A percentile compares a stretch with the other conserved stretches of the same genome.
Evolutionary conservation across 2,329 filamentous ascomycete genomes (phyloP).

Genomic region (Scopulariopsis brevicaulis): DNA sequence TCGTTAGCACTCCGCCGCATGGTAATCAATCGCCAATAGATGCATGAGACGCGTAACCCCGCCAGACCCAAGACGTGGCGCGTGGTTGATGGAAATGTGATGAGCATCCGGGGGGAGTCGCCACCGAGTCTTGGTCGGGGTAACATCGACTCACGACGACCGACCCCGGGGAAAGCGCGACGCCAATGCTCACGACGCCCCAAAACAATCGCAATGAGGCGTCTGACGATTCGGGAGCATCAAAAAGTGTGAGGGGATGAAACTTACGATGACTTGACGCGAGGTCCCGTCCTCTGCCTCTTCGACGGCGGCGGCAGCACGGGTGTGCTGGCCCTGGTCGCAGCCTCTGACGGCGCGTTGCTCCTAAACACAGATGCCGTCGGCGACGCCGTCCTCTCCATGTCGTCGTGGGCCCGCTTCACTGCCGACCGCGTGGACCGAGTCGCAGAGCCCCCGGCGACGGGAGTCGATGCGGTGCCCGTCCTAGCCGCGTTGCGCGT

Average conservation of each 20-base stretch:
- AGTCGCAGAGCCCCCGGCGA: conserved; percentile 18
- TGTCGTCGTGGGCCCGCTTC: conserved; percentile 44
- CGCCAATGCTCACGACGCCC: neutral
- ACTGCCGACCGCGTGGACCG: conserved; percentile 35
- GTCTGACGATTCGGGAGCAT: neutral
- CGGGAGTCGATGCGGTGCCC: neutral
- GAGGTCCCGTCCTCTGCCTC: conserved; percentile 48
- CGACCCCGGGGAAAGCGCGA: neutral
- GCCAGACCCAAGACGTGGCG: neutral
- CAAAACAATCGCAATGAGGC: neutral
- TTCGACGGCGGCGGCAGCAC: conserved; percentile 42
- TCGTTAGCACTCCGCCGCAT: conserved; percentile 9
- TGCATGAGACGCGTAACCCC: neutral
- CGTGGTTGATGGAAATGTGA: neutral
- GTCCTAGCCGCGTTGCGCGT: conserved; percentile 2
- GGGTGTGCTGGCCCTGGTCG: conserved; percentile 51
- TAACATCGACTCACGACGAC: neutral
- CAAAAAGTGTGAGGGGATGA: neutral
- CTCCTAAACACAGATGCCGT: conserved; percentile 34
- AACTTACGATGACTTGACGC: conserved; percentile 61
- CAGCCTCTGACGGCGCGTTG: conserved; percentile 32
- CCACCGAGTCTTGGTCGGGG: neutral
- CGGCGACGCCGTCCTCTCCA: conserved; percentile 41
- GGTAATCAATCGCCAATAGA: neutral
- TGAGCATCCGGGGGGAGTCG: neutral